These are phyloP conservation scores for Suhomyces faveliae DNA, from an alignment of 805 yeast species.

Conservation along the genomic window DNA sequence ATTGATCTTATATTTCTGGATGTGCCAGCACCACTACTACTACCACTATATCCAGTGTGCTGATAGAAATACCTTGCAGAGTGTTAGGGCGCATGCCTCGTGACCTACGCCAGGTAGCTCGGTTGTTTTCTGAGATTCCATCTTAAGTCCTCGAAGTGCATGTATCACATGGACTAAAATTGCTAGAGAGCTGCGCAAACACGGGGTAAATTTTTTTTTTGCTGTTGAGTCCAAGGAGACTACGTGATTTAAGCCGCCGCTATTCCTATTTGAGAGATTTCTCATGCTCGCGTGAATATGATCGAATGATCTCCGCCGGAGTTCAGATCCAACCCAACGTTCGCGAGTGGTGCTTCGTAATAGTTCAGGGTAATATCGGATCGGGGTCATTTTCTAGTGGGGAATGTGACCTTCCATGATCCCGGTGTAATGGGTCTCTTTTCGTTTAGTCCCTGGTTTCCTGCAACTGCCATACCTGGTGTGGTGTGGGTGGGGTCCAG, in stretches of 20 bases:
- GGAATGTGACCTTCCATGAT: slow-evolving; percentile 10
- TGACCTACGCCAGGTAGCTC: not conserved
- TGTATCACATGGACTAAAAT: not conserved
- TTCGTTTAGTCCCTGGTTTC: not conserved
- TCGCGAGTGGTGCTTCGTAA: too few relatives aligned
- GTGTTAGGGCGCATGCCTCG: not conserved
- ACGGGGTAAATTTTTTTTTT: not conserved
- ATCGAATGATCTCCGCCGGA: not conserved
- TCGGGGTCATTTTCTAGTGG: not conserved
- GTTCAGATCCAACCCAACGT: not conserved
- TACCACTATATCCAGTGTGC: too few relatives aligned
- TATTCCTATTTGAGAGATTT: not conserved
- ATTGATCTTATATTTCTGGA: too few relatives aligned
- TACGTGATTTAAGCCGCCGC: not conserved
- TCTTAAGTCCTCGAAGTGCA: not conserved
- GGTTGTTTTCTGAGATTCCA: not conserved
- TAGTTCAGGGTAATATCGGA: too few relatives aligned
- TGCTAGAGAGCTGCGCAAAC: not conserved
- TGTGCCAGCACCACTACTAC: too few relatives aligned
- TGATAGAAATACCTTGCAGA: not conserved
- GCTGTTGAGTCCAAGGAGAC: not conserved
- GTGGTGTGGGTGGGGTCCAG: not conserved
- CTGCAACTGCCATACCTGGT: not conserved
- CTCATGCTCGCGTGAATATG: not conserved
- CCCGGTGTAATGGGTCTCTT: slow-evolving; percentile 17